Evolutionary conservation across 345 rosid species (phyloP).

Genomic region (Iberis pinnata): DNA sequence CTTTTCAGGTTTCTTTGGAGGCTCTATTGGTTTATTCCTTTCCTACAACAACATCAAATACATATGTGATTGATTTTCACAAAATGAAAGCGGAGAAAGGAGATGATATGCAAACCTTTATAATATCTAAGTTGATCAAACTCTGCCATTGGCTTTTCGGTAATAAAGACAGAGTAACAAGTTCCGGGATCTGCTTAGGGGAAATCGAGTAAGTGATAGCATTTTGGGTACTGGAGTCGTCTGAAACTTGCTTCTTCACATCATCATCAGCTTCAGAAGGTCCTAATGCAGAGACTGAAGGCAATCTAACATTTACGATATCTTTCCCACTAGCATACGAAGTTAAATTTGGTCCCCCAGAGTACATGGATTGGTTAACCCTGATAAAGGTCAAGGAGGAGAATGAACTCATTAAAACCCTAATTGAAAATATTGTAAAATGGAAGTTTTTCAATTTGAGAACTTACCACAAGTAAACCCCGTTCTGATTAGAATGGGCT

Average conservation of each 20-base stretch:
- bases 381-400: slow-evolving; percentile 32
- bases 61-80: not conserved
- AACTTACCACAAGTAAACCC: slow-evolving; percentile 80
- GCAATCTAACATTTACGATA: slow-evolving; percentile 64
- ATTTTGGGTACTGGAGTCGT: slow-evolving; percentile 26
- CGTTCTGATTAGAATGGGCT: slow-evolving; percentile 86
- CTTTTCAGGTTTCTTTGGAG: slow-evolving; percentile 82
- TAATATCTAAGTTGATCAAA: slow-evolving; percentile 86
- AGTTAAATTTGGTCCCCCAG: slow-evolving; percentile 55
- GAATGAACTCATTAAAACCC: not conserved
- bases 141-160: slow-evolving; percentile 98
- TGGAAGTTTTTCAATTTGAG: slow-evolving; percentile 6
- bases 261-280: slow-evolving; percentile 46
- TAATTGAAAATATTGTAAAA: not conserved
- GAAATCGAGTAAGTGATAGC: slow-evolving; percentile 32
- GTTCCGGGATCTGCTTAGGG: slow-evolving; percentile 67
- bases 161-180: slow-evolving; percentile 80
- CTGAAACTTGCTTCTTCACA: slow-evolving; percentile 27
- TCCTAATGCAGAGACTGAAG: slow-evolving; percentile 59
- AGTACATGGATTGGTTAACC: slow-evolving; percentile 78
- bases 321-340: slow-evolving; percentile 76
- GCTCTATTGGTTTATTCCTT: slow-evolving; percentile 88
- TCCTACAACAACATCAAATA: slow-evolving; percentile 37
- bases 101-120: slow-evolving; percentile 50
- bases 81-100: not conserved